Conservation (phyloP, 768 basidiomycete species). For the Mycena latifolia region DNA sequence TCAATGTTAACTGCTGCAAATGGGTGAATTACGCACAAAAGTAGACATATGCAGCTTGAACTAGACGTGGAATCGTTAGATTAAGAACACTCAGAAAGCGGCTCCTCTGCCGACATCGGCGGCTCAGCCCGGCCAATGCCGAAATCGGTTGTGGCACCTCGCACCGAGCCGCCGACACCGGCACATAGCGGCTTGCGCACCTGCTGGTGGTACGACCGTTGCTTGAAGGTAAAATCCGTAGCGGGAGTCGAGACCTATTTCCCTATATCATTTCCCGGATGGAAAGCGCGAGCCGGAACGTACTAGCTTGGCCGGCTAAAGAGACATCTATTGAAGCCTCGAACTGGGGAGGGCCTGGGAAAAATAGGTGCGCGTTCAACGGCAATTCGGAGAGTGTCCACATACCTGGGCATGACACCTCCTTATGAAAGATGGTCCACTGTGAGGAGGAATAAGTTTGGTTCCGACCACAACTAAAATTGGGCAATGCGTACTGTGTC, state of each 20-base stretch:
- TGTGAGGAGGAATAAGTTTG: not conserved
- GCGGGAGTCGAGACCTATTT: conserved; percentile 13
- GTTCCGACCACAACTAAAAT: not conserved
- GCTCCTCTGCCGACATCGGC: too few relatives aligned
- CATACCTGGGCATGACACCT: conserved; percentile 34
- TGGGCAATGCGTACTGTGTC: conserved; percentile 18
- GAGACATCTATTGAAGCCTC: conserved; percentile 26
- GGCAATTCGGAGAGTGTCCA: not conserved
- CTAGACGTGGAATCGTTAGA: not conserved
- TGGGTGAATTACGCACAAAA: conserved; percentile 23
- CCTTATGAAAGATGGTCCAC: conserved; percentile 40
- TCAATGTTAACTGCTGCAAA: not conserved
- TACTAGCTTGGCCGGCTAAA: conserved; percentile 10
- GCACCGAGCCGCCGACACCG: too few relatives aligned
- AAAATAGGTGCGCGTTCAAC: conserved; percentile 22
- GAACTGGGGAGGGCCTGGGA: conserved; percentile 19
- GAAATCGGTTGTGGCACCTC: too few relatives aligned
- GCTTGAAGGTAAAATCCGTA: conserved; percentile 41
- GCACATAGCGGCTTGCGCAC: too few relatives aligned
- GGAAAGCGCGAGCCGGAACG: too few relatives aligned
- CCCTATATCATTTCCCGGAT: not conserved
- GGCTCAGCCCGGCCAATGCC: too few relatives aligned
- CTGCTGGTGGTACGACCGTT: conserved; percentile 37
- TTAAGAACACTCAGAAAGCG: too few relatives aligned
- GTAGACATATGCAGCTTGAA: conserved; percentile 39